These are phyloP conservation scores for Elaeis oleifera DNA, from an alignment of 202 grass and related monocot genomes.

Conservation along the genomic window DNA sequence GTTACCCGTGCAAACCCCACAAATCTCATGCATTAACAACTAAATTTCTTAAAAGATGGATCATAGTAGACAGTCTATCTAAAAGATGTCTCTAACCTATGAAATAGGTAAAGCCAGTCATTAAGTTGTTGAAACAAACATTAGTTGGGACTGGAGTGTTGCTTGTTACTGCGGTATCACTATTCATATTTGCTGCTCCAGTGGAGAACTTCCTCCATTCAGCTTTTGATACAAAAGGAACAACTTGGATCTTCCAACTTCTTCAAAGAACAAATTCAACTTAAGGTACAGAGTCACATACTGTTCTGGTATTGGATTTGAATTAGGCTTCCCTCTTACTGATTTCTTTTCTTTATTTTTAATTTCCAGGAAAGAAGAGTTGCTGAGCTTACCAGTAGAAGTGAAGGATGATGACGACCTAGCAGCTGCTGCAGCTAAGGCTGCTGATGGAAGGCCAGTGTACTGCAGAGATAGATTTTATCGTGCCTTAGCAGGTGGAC, in stretches of 20 bases:
- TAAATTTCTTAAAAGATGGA: neutral
- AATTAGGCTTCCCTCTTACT: no score
- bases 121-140: slow-evolving; percentile 86
- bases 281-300: slow-evolving; percentile 34
- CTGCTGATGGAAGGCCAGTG: slow-evolving; percentile 77
- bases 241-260: slow-evolving; percentile 23
- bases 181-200: slow-evolving; percentile 58
- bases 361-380: slow-evolving; percentile 59
- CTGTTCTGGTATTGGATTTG: no score
- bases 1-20: no score
- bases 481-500: slow-evolving; percentile 73
- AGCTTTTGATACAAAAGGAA: slow-evolving; percentile 26
- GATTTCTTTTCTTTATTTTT: neutral
- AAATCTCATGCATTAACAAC: no score
- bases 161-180: slow-evolving; percentile 62
- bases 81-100: neutral
- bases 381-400: slow-evolving; percentile 65
- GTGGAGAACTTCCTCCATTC: slow-evolving; percentile 62
- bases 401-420: slow-evolving; percentile 82
- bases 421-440: slow-evolving; percentile 64
- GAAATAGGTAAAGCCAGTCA: slow-evolving; percentile 81
- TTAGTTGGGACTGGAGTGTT: slow-evolving; percentile 76
- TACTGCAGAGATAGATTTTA: slow-evolving; percentile 94
- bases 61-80: neutral
- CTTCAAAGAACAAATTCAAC: slow-evolving; percentile 41